Conservation (phyloP, 1,284 basidiomycete species). For the Uromyces viciae-fabae region DNA sequence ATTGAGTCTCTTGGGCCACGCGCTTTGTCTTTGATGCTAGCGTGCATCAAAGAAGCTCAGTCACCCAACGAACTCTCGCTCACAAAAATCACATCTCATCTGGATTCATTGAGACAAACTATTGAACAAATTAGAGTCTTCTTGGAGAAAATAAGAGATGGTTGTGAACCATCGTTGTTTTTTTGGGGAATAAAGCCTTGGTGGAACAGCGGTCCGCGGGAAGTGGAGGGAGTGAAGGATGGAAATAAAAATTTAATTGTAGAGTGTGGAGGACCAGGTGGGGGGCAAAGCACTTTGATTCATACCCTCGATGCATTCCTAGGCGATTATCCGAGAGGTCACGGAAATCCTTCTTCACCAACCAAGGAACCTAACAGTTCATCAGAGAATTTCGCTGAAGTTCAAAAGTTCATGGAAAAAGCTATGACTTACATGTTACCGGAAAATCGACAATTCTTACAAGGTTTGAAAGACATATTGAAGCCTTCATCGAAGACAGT, state of each 20-base stretch:
- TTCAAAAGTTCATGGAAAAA: too few species aligned
- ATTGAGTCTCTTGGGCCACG: slow-evolving; percentile 85
- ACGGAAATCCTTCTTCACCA: not conserved
- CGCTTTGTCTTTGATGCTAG: slow-evolving; percentile 78
- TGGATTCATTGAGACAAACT: slow-evolving; percentile 65
- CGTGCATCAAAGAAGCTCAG: slow-evolving; percentile 85
- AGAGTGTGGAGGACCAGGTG: slow-evolving; percentile 78
- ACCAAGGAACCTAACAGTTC: too few species aligned
- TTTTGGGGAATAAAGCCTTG: slow-evolving; percentile 83
- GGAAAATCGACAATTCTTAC: too few species aligned
- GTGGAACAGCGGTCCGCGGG: slow-evolving; percentile 82
- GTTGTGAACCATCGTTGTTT: slow-evolving; percentile 74
- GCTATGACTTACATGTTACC: too few species aligned
- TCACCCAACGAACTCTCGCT: slow-evolving; percentile 74
- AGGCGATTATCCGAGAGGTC: slow-evolving; percentile 66
- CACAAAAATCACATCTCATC: slow-evolving; percentile 69
- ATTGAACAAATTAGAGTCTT: slow-evolving; percentile 66
- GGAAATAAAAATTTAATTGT: slow-evolving; percentile 47
- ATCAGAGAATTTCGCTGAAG: too few species aligned
- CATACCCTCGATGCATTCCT: slow-evolving; percentile 86
- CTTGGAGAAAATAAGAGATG: slow-evolving; percentile 67
- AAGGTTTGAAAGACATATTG: too few species aligned
- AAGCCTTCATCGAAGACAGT: too few species aligned
- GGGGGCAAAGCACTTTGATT: slow-evolving; percentile 82
- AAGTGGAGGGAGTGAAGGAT: slow-evolving; percentile 78